Percentiles rank a stretch among this genome's conserved stretches.
Conservation (phyloP, 306 rosid genomes). For the Pyrus pyrifolia region DNA sequence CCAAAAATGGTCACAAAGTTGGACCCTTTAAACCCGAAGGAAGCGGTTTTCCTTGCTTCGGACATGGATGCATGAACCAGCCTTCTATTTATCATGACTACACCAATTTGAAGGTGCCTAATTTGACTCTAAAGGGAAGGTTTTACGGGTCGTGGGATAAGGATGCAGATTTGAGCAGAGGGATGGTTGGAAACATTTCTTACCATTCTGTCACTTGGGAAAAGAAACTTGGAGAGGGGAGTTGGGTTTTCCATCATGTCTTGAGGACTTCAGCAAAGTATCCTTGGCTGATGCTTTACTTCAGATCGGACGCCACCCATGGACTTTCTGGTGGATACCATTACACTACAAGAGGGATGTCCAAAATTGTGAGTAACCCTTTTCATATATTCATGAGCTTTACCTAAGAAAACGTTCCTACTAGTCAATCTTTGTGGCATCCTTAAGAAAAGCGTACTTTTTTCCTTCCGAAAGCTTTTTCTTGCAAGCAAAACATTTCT, state of each 20-base stretch:
- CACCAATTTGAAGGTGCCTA: constrained; percentile 29
- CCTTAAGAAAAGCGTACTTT: not conserved
- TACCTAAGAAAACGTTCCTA: not conserved
- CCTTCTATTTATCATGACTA: constrained; percentile 47
- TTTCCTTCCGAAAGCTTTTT: not conserved
- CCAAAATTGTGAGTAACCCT: constrained; percentile 40
- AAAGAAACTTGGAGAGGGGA: constrained; percentile 39
- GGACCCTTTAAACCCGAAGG: constrained; percentile 22
- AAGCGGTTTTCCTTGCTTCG: constrained; percentile 46
- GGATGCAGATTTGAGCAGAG: constrained; percentile 17
- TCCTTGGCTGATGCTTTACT: constrained; percentile 64
- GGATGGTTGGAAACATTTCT: constrained; percentile 22
- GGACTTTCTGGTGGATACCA: constrained; percentile 56
- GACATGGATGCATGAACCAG: constrained; percentile 54
- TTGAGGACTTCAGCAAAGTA: constrained; percentile 49
- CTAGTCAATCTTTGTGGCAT: not conserved
- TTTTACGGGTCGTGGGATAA: constrained; percentile 53
- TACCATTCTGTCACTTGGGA: constrained; percentile 48
- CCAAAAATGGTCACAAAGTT: constrained; percentile 32
- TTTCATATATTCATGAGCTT: not conserved
- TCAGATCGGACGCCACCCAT: constrained; percentile 52
- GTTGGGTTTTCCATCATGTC: constrained; percentile 49
- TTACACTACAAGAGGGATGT: constrained; percentile 48
- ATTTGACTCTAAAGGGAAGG: constrained; percentile 29
- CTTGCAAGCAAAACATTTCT: not conserved